Evolutionary conservation across 2,329 filamentous ascomycete species (phyloP), one percentile per base, ranked within the genome.

Genomic region (Fusarium temperatum): DNA sequence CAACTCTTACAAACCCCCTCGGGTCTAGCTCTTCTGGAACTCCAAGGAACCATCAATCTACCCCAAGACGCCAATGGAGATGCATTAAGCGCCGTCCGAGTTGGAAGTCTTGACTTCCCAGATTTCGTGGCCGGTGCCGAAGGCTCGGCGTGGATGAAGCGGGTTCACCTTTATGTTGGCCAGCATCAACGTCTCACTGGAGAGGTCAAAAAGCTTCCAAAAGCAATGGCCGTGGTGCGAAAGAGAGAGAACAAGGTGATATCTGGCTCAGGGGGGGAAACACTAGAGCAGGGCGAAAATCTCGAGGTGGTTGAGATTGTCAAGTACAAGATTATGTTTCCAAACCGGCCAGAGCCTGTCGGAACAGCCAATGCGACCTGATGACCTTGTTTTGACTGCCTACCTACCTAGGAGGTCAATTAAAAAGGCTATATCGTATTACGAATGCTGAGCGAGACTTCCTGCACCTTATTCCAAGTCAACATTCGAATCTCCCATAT

Each of bases 41-140:
- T 99, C 20, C 96, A 99, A 85, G 96, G 95, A 70, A 94, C 90
- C 20, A 92, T 99, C 83, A 96, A 97, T 82, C 86, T 95, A 3
- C 91, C 94, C 13, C 72, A 83, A 5, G 78, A 82, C 30, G 72
- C 76, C 15, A 76, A 84, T 58, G 74, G 81, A 32, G 72, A 80
- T 28, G 55, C 79, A 10, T 70, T 83, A 41, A 68, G 72, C 11
- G 79, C 81, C 24, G 69, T 80, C 6, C 77, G 82, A 26, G 87
- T 97, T 73, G 95, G 95, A 38, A 91, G 89, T 63, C 87, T 97
- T 36, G 88, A 92, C 38, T 97, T 97, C 78, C 94, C 94, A 4
- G 88, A 94, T 76, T 94, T 95, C 80, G 86, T 89, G 14, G 78
- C 79, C 18, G 81, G 76, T 32, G 76, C 77, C 18, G 78, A 78